Evolutionary conservation across 176 grass and related monocot species (phyloP), one percentile per base, ranked within the genome.

Genomic region (Musa beccarii): DNA sequence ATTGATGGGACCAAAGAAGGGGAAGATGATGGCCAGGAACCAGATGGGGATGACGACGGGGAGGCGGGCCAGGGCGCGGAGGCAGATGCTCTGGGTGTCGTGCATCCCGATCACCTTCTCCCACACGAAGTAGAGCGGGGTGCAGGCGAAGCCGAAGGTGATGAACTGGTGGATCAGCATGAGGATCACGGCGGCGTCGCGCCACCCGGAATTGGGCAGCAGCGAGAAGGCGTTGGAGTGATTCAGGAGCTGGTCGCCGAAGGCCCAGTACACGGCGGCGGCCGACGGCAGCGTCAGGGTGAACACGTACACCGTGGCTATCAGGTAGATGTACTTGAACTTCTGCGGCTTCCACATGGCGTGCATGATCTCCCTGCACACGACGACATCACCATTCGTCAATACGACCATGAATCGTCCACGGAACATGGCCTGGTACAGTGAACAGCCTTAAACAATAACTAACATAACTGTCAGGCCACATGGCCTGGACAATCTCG

Each of bases 141-240:
- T 89, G 86, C 86, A 89, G 1, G 90, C 90, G 86, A 92, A 92
- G 62, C 90, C 90, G 82, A 92, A 92, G 34, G 90, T 92, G 86
- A 92, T 92, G 90, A 92, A 89, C 85, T 92, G 89, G 85, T 92
- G 89, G 75, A 92, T 78, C 17, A 92, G 89, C 89, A 92, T 92
- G 19, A 92, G 85, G 25, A 92, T 26, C 43, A 92, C 89, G 63
- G 89, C 89, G 52, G 81, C 70, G 78, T 92, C 89, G 52, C 85
- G 77, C 83, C 85, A 90, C 76, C 66, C 22, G 2, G 85, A 65
- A 43, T 52, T 66, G n/a, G 89, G 89, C 17, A 91, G 83, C 69
- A 91, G 83, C 57, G 89, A 85, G 70, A 91, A 83, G 49, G 89
- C 85, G 78, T 91, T 91, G 10, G 85, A 78, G 85, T 91, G 89